phyloP scores from a whole-genome alignment of 768 basidiomycete genomes.

The Xerocomellus amylosporus region DNA sequence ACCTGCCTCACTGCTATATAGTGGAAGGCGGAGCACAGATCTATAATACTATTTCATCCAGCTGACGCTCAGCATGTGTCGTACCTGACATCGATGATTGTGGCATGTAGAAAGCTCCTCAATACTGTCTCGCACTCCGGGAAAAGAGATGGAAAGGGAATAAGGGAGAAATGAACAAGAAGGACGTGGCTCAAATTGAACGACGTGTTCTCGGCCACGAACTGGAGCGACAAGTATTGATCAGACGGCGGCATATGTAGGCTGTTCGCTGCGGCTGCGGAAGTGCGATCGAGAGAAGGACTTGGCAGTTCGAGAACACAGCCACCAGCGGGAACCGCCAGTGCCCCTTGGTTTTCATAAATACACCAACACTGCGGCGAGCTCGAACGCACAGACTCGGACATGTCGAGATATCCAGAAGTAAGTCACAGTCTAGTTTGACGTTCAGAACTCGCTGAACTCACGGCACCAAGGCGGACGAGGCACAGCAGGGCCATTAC shows the following conservation, averaged over 20 bases:
- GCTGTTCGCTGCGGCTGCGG: slow-evolving; percentile 14
- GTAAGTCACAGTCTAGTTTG: slow-evolving; percentile 24
- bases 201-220: background rate
- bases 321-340: slow-evolving; percentile 11
- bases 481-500: slow-evolving; percentile 61
- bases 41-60: background rate
- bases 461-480: slow-evolving; percentile 48
- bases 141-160: too few species aligned
- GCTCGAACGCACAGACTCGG: background rate
- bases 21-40: background rate
- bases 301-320: slow-evolving; percentile 1
- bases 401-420: slow-evolving; percentile 44
- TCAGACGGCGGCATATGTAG: background rate
- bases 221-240: background rate
- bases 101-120: background rate
- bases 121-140: too few species aligned
- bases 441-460: background rate
- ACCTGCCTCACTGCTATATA: background rate
- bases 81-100: background rate
- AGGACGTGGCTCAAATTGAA: too few species aligned
- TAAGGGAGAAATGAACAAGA: too few species aligned
- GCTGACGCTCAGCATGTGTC: too few species aligned
- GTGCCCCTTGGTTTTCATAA: slow-evolving; percentile 4
- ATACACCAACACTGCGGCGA: slow-evolving; percentile 1
- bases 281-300: background rate